These are phyloP conservation scores for Magnusiomyces fungicola DNA, from an alignment of 1,139 yeast species.

Conservation along the genomic window DNA sequence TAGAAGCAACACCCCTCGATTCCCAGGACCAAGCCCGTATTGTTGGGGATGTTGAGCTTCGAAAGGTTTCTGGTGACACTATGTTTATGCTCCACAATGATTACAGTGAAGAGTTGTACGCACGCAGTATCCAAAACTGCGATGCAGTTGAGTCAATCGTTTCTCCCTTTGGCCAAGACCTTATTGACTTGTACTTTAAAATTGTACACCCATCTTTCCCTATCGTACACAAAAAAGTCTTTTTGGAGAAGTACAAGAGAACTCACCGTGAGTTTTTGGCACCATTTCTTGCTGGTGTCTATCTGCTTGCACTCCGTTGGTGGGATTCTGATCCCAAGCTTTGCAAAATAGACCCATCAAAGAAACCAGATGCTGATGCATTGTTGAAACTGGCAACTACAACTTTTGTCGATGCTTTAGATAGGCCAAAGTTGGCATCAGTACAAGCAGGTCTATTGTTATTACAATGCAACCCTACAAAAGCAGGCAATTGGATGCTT, in stretches of 20 bases:
- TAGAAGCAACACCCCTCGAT: conserved; percentile 29
- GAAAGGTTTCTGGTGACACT: conserved; percentile 32
- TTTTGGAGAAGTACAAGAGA: conserved; percentile 39
- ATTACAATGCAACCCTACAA: conserved; percentile 36
- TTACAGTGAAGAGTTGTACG: conserved; percentile 20
- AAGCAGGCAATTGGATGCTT: conserved; percentile 71
- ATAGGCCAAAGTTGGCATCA: conserved; percentile 39
- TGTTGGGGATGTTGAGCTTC: conserved; percentile 29
- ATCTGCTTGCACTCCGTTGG: conserved; percentile 39
- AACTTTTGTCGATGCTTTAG: conserved; percentile 36
- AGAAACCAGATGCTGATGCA: conserved; percentile 32
- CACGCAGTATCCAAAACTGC: conserved; percentile 25
- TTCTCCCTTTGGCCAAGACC: conserved; percentile 37
- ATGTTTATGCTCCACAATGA: conserved; percentile 33
- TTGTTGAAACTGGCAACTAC: conserved; percentile 34
- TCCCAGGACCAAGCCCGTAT: conserved; percentile 31
- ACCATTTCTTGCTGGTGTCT: conserved; percentile 39
- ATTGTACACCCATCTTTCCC: conserved; percentile 41
- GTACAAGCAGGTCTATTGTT: conserved; percentile 41
- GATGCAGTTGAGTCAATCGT: conserved; percentile 38
- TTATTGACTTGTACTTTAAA: conserved; percentile 37
- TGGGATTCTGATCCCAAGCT: conserved; percentile 34
- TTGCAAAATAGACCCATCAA: conserved; percentile 20
- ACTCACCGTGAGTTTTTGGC: conserved; percentile 43
- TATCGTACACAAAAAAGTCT: conserved; percentile 37